Percentiles rank a stretch among this genome's conserved stretches.
Conservation (phyloP, 2,329 filamentous ascomycete species). For the Amauroascus verrucosus region DNA sequence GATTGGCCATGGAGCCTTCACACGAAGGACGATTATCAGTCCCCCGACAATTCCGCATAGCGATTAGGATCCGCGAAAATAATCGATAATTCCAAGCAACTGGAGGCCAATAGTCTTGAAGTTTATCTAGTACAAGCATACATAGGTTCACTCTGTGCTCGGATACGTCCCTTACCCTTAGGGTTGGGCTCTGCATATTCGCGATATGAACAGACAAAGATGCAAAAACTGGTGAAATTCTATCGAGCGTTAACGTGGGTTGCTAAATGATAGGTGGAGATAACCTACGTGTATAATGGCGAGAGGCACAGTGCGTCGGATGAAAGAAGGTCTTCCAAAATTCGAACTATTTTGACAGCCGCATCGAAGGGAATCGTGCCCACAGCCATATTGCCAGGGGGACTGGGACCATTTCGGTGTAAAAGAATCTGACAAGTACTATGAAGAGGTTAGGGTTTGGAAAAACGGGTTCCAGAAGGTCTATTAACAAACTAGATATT, state of each 20-base stretch:
- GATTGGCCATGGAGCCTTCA: neutral
- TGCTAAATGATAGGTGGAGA: neutral
- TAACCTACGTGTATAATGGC: conserved; percentile 11
- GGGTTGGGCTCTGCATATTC: conserved; percentile 13
- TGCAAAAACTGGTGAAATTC: neutral
- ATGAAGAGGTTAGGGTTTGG: neutral
- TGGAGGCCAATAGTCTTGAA: conserved; percentile 19
- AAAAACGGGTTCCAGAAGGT: neutral
- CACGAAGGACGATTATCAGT: neutral
- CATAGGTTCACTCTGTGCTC: conserved; percentile 21
- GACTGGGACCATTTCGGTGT: conserved; percentile 1
- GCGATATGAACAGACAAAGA: conserved; percentile 5
- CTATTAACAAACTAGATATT: neutral
- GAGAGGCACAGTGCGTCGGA: conserved; percentile 12
- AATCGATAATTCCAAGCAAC: conserved; percentile 7
- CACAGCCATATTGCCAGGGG: conserved; percentile 3
- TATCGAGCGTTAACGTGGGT: neutral
- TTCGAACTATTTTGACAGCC: conserved; percentile 15
- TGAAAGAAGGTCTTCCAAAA: conserved; percentile 19
- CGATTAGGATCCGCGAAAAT: neutral
- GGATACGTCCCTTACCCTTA: conserved; percentile 18
- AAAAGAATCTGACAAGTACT: conserved; percentile 3
- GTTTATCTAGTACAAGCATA: conserved; percentile 20
- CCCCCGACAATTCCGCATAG: neutral
- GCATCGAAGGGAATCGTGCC: conserved; percentile 3